phyloP scores from a whole-genome alignment of 192 early-diverging fungal genomes.

The Linnemannia zychae region DNA sequence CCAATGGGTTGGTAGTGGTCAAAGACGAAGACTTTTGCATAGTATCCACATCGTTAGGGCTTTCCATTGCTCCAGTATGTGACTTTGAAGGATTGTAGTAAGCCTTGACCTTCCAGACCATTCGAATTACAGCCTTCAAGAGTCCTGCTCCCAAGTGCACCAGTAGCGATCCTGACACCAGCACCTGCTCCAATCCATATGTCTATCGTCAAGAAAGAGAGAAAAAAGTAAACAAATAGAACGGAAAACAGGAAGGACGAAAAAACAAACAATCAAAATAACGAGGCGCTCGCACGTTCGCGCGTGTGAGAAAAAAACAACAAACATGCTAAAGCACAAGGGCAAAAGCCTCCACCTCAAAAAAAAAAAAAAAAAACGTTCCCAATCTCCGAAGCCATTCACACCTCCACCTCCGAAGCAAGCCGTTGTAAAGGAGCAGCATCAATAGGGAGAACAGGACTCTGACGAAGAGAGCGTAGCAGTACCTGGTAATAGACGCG shows the following conservation, averaged over 20 bases:
- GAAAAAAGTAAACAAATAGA: neutral
- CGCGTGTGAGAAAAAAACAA: neutral
- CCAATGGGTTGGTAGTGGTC: constrained; percentile 13
- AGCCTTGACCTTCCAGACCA: constrained; percentile 47
- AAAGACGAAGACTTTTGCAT: neutral
- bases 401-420: too few species aligned
- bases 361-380: neutral
- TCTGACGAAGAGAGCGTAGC: neutral
- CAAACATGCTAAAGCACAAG: neutral
- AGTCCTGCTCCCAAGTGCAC: constrained; percentile 49
- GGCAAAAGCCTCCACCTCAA: neutral
- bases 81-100: constrained; percentile 21
- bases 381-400: too few species aligned
- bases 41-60: neutral
- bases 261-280: too few species aligned
- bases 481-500: constrained; percentile 62
- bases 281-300: too few species aligned
- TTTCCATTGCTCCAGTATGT: neutral
- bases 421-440: too few species aligned
- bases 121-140: constrained; percentile 33
- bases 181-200: constrained; percentile 45
- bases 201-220: constrained; percentile 12
- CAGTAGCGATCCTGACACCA: constrained; percentile 55
- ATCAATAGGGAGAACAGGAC: too few species aligned
- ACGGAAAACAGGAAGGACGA: too few species aligned